Conservation (phyloP, 352 stramenopile species). For the Phytopythium litorale region DNA sequence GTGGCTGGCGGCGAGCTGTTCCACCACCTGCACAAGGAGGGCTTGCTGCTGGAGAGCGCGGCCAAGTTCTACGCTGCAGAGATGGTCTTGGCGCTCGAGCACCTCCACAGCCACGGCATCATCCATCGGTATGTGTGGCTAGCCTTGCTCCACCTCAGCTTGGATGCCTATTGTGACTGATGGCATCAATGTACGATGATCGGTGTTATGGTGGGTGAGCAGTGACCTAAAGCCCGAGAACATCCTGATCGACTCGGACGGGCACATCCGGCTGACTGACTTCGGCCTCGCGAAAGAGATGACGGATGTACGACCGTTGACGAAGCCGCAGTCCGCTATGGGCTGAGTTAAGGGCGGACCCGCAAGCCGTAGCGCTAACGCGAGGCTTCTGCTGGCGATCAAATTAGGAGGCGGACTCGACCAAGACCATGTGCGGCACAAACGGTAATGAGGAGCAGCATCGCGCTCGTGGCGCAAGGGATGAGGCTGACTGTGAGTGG, state of each 20-base stretch:
- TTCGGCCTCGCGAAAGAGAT: slow-evolving; percentile 86
- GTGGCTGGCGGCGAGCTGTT: slow-evolving; percentile 69
- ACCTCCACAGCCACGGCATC: slow-evolving; percentile 71
- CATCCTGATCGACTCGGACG: slow-evolving; percentile 70
- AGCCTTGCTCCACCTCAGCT: too few relatives aligned
- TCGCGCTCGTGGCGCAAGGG: too few relatives aligned
- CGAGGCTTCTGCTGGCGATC: neutral
- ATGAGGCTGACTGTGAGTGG: neutral
- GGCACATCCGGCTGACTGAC: slow-evolving; percentile 83
- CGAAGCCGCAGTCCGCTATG: neutral
- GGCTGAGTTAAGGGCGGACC: neutral
- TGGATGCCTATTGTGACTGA: neutral
- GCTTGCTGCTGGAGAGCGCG: slow-evolving; percentile 58
- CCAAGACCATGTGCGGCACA: slow-evolving; percentile 81
- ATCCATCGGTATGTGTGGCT: slow-evolving; percentile 44
- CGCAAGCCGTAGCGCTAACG: neutral
- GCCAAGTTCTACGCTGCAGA: slow-evolving; percentile 82
- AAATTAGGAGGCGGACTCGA: slow-evolving; percentile 60
- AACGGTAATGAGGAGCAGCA: slow-evolving; percentile 32
- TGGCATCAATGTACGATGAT: neutral
- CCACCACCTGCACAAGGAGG: slow-evolving; percentile 59
- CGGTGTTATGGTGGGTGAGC: neutral
- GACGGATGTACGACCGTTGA: slow-evolving; percentile 27
- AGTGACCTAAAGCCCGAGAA: slow-evolving; percentile 84
- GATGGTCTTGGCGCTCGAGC: slow-evolving; percentile 78